Conservation (phyloP, 2,329 filamentous ascomycete genomes). For the Thielaviopsis musarum region DNA sequence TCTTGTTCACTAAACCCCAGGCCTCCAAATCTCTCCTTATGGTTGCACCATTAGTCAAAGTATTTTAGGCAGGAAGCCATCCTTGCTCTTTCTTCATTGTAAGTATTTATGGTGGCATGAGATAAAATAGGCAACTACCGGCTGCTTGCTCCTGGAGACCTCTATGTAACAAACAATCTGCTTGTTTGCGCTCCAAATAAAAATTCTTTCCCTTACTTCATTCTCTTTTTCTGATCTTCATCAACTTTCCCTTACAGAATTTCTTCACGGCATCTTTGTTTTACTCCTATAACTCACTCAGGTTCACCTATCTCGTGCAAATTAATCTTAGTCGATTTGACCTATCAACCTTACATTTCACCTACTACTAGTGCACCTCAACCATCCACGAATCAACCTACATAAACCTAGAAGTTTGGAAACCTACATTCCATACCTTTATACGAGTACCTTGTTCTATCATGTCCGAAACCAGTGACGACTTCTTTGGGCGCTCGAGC, state of each 20-base stretch:
- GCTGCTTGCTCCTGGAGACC: neutral
- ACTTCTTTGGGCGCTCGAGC: neutral
- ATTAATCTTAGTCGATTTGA: neutral
- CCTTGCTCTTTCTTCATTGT: neutral
- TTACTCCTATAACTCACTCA: neutral
- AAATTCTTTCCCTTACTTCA: neutral
- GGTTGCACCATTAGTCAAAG: neutral
- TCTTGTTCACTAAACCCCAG: neutral
- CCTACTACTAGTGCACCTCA: neutral
- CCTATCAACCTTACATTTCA: neutral
- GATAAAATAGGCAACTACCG: neutral
- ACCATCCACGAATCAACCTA: neutral
- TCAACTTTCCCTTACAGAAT: neutral
- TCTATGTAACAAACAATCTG: neutral
- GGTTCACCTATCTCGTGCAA: neutral
- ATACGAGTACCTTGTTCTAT: neutral
- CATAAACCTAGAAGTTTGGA: neutral
- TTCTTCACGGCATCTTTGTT: neutral
- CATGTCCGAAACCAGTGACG: constrained; percentile 2
- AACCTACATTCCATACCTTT: neutral
- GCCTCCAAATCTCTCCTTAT: neutral
- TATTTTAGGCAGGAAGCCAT: neutral
- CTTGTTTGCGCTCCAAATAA: neutral
- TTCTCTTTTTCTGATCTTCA: neutral
- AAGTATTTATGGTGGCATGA: neutral